phyloP scores from a whole-genome alignment of 163 green algal species.

The Chlamydomonas reinhardtii region DNA sequence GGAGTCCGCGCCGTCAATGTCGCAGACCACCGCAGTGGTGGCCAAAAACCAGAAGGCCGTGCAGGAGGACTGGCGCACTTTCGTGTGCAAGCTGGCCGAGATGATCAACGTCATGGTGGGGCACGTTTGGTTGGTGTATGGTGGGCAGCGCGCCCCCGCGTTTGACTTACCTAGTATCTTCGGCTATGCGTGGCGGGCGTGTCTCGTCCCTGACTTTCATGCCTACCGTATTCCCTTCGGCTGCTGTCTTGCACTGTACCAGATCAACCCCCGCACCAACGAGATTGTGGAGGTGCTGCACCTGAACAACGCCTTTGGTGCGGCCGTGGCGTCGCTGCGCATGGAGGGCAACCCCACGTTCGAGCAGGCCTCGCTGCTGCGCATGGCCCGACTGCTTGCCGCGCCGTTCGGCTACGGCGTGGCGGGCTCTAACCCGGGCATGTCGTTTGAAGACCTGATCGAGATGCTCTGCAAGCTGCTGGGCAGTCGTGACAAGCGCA shows the following conservation, averaged over 20 bases:
- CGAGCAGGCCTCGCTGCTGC: constrained; percentile 33
- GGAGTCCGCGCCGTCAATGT: constrained; percentile 1
- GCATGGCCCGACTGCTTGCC: constrained; percentile 22
- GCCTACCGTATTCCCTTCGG: no score
- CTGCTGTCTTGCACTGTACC: not conserved
- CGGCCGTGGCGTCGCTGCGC: not conserved
- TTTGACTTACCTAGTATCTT: no score
- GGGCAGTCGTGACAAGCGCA: not conserved
- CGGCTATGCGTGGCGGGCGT: no score
- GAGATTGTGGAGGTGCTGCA: constrained; percentile 22
- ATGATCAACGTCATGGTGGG: not conserved
- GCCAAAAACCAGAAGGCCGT: constrained; percentile 2
- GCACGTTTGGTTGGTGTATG: no score
- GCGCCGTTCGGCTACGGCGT: constrained; percentile 11
- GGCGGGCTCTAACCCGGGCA: not conserved
- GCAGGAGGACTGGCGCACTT: constrained; percentile 23
- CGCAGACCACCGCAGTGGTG: not conserved
- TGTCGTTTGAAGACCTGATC: constrained; percentile 35
- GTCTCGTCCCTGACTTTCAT: no score
- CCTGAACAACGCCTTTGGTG: not conserved
- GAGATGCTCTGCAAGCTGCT: constrained; percentile 29
- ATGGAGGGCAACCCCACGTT: not conserved
- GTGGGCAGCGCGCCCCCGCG: no score
- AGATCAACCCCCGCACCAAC: not conserved
- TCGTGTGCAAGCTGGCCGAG: not conserved